These are phyloP conservation scores for Rhizodiscina lignyota DNA, from an alignment of 495 filamentous ascomycete species.

Conservation along the genomic window DNA sequence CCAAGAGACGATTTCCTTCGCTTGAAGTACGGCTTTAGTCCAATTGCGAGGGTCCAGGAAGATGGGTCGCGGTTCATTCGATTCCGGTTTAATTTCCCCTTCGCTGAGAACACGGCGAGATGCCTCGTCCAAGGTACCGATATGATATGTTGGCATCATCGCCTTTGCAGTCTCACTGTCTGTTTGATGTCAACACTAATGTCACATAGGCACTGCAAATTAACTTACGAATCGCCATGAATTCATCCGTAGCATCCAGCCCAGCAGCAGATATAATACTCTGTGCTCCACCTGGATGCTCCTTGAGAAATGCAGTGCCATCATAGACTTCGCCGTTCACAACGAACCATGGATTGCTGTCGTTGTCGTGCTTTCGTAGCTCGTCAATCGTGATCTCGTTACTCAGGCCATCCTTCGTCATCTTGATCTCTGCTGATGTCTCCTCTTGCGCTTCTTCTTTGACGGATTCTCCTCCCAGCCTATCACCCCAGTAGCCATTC, in stretches of 20 bases:
- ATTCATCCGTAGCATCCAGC: slow-evolving; percentile 80
- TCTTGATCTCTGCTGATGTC: slow-evolving; percentile 47
- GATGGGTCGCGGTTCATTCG: slow-evolving; percentile 28
- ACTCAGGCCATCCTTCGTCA: slow-evolving; percentile 57
- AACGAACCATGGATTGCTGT: slow-evolving; percentile 72
- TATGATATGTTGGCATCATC: slow-evolving; percentile 84
- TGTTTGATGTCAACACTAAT: slow-evolving; percentile 19
- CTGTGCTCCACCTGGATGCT: slow-evolving; percentile 76
- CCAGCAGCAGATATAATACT: slow-evolving; percentile 78
- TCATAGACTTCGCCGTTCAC: slow-evolving; percentile 88
- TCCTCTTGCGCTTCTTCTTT: slow-evolving; percentile 26
- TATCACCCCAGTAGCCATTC: slow-evolving; percentile 83
- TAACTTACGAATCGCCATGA: slow-evolving; percentile 81
- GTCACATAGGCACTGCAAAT: background rate
- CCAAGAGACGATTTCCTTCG: slow-evolving; percentile 51
- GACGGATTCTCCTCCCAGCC: slow-evolving; percentile 27
- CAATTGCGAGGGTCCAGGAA: slow-evolving; percentile 62
- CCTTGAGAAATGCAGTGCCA: slow-evolving; percentile 67
- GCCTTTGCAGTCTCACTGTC: slow-evolving; percentile 83
- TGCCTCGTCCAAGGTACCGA: slow-evolving; percentile 54
- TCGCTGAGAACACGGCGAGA: slow-evolving; percentile 35
- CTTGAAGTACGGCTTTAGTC: slow-evolving; percentile 47
- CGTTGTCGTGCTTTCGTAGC: slow-evolving; percentile 48
- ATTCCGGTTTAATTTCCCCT: slow-evolving; percentile 13
- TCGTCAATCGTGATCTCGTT: slow-evolving; percentile 54